Conservation (phyloP, 2,329 filamentous ascomycete species). For the Didymellaceae sp. region DNA sequence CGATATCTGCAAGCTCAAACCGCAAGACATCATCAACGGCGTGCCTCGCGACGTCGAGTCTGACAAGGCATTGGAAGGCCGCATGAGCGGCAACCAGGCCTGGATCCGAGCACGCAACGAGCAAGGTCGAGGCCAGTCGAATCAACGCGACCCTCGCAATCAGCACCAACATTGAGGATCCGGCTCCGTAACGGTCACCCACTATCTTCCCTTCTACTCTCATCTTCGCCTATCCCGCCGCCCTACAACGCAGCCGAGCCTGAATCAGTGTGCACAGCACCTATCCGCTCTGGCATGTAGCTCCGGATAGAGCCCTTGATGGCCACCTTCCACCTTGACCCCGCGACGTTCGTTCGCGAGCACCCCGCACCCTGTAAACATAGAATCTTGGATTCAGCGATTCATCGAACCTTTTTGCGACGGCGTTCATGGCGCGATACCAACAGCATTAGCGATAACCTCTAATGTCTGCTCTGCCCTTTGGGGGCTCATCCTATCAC, state of each 20-base stretch:
- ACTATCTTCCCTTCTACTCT: slow-evolving; percentile 7
- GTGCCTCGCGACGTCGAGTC: slow-evolving; percentile 50
- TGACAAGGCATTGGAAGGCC: slow-evolving; percentile 56
- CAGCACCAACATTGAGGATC: slow-evolving; percentile 45
- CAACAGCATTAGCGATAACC: slow-evolving; percentile 36
- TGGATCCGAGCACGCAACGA: slow-evolving; percentile 48
- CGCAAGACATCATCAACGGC: slow-evolving; percentile 50
- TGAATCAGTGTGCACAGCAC: slow-evolving; percentile 18
- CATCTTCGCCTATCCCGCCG: slow-evolving; percentile 16
- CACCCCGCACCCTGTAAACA: slow-evolving; percentile 40
- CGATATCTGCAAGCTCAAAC: slow-evolving; percentile 73
- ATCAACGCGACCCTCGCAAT: slow-evolving; percentile 48
- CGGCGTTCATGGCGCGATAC: slow-evolving; percentile 44
- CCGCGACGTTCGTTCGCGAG: slow-evolving; percentile 31
- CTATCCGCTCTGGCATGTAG: slow-evolving; percentile 22
- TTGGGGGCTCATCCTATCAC: slow-evolving; percentile 35
- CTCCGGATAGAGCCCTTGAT: slow-evolving; percentile 21
- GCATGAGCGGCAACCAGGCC: slow-evolving; percentile 49
- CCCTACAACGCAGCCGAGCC: slow-evolving; percentile 23
- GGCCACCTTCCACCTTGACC: slow-evolving; percentile 18
- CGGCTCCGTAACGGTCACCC: not conserved
- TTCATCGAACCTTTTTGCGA: slow-evolving; percentile 33
- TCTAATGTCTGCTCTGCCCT: slow-evolving; percentile 45
- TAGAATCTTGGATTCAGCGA: slow-evolving; percentile 37
- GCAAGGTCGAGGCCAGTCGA: slow-evolving; percentile 43